Evolutionary conservation across 1,284 basidiomycete species (phyloP).

Genomic region (Exsudoporus floridanus): DNA sequence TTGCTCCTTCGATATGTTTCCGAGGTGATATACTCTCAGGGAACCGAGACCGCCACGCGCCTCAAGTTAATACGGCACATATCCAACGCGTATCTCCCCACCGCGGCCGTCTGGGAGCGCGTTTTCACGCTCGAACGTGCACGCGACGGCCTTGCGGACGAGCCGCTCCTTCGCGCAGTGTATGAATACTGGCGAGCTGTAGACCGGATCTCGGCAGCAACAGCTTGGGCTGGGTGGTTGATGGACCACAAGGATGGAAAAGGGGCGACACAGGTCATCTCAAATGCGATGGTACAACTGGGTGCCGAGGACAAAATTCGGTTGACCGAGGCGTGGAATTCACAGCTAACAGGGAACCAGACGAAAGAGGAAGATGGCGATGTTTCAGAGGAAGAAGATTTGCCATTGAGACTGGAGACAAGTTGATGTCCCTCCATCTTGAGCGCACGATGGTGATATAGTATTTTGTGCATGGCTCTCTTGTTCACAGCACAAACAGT

Average conservation of each 20-base stretch:
- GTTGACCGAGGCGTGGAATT: conserved; percentile 34
- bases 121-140: conserved; percentile 39
- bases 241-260: conserved; percentile 40
- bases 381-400: conserved; percentile 14
- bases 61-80: conserved; percentile 43
- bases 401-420: conserved; percentile 20
- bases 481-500: background rate
- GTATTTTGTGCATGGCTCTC: background rate
- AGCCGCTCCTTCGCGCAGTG: conserved; percentile 37
- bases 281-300: conserved; percentile 29
- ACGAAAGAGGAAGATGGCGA: conserved; percentile 25
- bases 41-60: conserved; percentile 24
- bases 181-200: conserved; percentile 45
- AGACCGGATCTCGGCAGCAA: conserved; percentile 40
- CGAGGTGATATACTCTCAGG: conserved; percentile 32
- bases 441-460: too few relatives aligned
- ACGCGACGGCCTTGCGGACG: conserved; percentile 24
- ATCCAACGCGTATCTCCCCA: conserved; percentile 43
- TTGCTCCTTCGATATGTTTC: conserved; percentile 48
- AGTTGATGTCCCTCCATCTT: too few relatives aligned
- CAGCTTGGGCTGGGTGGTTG: conserved; percentile 50
- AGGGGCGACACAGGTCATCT: conserved; percentile 38
- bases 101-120: conserved; percentile 45
- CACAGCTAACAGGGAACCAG: conserved; percentile 26
- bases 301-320: conserved; percentile 19